Evolutionary conservation across 129 eudicot genomes (phyloP).

Genomic region (Lactuca saligna): DNA sequence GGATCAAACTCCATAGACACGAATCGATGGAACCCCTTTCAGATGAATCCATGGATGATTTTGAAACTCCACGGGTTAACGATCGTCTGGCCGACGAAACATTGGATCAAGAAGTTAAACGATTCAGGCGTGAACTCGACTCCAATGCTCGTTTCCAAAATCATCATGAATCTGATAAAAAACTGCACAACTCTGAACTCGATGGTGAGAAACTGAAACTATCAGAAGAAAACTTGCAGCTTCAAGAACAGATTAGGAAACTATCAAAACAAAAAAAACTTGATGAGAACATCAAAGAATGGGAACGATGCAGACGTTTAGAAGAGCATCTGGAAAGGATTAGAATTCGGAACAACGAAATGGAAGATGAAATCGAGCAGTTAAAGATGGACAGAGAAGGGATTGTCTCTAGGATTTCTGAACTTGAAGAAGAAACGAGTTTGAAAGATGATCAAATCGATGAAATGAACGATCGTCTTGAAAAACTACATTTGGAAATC

Average conservation of each 20-base stretch:
- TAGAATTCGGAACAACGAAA: constrained; percentile 43
- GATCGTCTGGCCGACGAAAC: neutral
- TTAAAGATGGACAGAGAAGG: constrained; percentile 46
- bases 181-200: neutral
- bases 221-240: constrained; percentile 47
- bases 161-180: constrained; percentile 29
- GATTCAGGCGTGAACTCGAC: constrained; percentile 39
- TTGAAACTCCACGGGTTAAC: neutral
- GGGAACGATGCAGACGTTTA: constrained; percentile 53
- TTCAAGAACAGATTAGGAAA: constrained; percentile 41
- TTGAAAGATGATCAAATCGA: constrained; percentile 52
- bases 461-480: constrained; percentile 46
- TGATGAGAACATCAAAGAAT: constrained; percentile 54
- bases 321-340: constrained; percentile 26
- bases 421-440: constrained; percentile 35
- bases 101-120: constrained; percentile 37
- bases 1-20: constrained; percentile 38
- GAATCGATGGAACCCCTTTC: constrained; percentile 29
- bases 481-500: constrained; percentile 43
- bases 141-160: constrained; percentile 37
- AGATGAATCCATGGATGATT: constrained; percentile 6
- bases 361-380: constrained; percentile 52
- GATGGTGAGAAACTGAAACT: constrained; percentile 46
- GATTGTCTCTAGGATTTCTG: constrained; percentile 22
- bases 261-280: constrained; percentile 42